Conservation (phyloP, 495 filamentous ascomycete genomes). For the Usnea hakonensis region DNA sequence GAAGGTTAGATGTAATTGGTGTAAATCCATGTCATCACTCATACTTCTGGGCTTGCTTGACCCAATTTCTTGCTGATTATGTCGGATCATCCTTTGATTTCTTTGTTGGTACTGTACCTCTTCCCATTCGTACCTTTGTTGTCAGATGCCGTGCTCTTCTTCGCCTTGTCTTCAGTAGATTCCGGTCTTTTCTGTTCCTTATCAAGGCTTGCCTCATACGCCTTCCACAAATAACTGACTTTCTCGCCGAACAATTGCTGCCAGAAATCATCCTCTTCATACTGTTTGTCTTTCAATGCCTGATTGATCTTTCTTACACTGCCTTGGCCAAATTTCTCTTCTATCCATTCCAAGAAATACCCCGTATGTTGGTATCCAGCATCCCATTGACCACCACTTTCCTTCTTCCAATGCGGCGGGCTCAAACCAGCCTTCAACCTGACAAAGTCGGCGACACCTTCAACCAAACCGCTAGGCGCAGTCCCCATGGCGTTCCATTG, state of each 20-base stretch:
- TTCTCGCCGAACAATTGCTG: slow-evolving; percentile 53
- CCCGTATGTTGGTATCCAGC: slow-evolving; percentile 87
- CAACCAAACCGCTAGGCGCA: slow-evolving; percentile 72
- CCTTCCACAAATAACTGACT: slow-evolving; percentile 63
- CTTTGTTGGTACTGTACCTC: no score
- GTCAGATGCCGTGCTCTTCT: background rate
- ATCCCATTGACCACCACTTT: slow-evolving; percentile 65
- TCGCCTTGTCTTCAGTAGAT: background rate
- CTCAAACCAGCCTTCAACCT: slow-evolving; percentile 62
- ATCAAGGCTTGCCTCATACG: slow-evolving; percentile 46
- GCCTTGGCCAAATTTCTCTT: slow-evolving; percentile 20
- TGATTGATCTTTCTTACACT: slow-evolving; percentile 26
- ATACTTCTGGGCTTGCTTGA: background rate
- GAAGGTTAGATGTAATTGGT: background rate
- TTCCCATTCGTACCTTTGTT: background rate
- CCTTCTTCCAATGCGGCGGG: slow-evolving; percentile 77
- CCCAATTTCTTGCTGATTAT: background rate
- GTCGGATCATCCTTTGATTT: background rate
- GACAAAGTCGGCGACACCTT: slow-evolving; percentile 94
- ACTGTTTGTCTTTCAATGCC: slow-evolving; percentile 31
- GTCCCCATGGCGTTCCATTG: slow-evolving; percentile 64
- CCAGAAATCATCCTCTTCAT: slow-evolving; percentile 64
- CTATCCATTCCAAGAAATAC: slow-evolving; percentile 67
- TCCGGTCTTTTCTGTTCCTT: background rate
- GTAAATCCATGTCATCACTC: background rate